Conservation (phyloP, 2,329 filamentous ascomycete genomes). For the Drechslerella dactyloides region DNA sequence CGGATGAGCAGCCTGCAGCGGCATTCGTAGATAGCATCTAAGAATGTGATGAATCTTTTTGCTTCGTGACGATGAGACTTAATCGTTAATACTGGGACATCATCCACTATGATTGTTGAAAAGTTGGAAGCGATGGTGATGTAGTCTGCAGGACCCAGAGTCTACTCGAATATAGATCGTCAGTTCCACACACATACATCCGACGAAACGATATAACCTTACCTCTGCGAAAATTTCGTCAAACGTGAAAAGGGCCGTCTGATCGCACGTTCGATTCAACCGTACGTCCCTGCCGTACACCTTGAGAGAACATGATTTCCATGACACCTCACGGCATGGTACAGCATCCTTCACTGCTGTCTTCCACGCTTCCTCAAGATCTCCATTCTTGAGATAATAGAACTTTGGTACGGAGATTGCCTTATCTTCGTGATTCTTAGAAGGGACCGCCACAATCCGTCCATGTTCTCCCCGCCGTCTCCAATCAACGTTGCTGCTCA, state of each 20-base stretch:
- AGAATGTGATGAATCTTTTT: constrained; percentile 76
- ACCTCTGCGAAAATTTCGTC: constrained; percentile 66
- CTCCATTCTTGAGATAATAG: constrained; percentile 29
- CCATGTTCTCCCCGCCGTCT: constrained; percentile 64
- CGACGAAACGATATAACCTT: not conserved
- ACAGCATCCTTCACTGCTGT: constrained; percentile 14
- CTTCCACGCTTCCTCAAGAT: constrained; percentile 40
- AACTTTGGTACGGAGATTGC: constrained; percentile 41
- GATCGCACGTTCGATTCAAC: constrained; percentile 66
- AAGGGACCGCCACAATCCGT: constrained; percentile 45
- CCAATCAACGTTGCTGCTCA: constrained; percentile 77
- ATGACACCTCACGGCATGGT: constrained; percentile 53
- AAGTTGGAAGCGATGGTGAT: constrained; percentile 79
- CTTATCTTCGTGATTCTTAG: constrained; percentile 43
- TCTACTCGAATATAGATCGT: constrained; percentile 55
- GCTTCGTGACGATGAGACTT: constrained; percentile 77
- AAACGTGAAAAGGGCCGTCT: constrained; percentile 72
- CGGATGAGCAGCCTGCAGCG: constrained; percentile 75
- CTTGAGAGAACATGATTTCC: constrained; percentile 60
- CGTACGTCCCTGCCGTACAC: constrained; percentile 70
- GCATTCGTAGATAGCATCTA: constrained; percentile 83
- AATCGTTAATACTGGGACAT: constrained; percentile 71
- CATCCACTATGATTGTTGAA: constrained; percentile 76
- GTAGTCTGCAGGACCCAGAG: constrained; percentile 79
- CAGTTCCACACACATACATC: not conserved